Evolutionary conservation across 768 basidiomycete genomes (phyloP), one percentile per base, ranked within the genome.

Genomic region (Tricholoma saponaceum): DNA sequence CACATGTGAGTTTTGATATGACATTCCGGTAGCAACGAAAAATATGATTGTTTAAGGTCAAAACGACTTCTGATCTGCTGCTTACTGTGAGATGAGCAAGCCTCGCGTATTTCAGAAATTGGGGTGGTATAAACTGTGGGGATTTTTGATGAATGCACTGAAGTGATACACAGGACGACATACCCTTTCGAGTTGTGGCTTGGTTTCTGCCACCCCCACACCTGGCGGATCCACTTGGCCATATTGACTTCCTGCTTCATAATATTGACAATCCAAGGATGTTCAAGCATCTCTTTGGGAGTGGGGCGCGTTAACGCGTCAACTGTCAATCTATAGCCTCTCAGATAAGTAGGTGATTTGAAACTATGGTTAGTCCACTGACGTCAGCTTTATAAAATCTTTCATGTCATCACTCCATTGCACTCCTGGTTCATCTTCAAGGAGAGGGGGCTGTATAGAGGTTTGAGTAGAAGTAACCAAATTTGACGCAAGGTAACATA

Each of bases 331-430:
- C 62, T 67, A 58, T 46, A 55, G 41, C n/a, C n/a, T n/a, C 44
- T 50, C 50, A 18, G 58, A 50, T 51, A 52, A 56, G 44, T 23
- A 32, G 25, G 43, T 22, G 9, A 32, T 52, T 5, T n/a, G 18
- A 33, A n/a, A 51, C 32, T 25, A 13, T 26, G 54, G 25, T 23
- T 35, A 52, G 35, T 49, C 28, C 14, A 76, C 90, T 66, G 68
- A 95, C 95, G 91, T 85, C 67, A 83, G 79, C 67, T 81, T 85
- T 73, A 96, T 86, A 73, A 96, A 97, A 63, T 93, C 89, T 71
- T 95, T 96, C 89, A 96, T 94, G 23, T 85, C 84, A 30, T 84
- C 77, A 60, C 84, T 86, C 90, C 92, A 96, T 59, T 81, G 74
- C 22, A 83, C 70, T 26, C 82, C 81, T 52, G 73, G 79, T 67